Conservation (phyloP, 306 rosid species). For the Cicer cuneatum region DNA sequence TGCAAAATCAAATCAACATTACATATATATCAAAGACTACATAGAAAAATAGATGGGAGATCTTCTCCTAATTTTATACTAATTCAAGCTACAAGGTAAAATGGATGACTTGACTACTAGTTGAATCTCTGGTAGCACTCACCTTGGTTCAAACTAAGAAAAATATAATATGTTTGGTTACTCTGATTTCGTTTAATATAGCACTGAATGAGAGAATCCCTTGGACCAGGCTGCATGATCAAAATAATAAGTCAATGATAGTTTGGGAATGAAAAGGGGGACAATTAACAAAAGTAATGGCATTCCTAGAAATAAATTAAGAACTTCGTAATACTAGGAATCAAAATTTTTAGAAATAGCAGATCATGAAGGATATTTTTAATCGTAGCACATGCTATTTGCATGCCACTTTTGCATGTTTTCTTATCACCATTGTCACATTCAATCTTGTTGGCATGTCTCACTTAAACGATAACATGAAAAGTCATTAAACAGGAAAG, state of each 20-base stretch:
- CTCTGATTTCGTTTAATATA: slow-evolving; percentile 71
- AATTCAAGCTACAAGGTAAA: slow-evolving; percentile 13
- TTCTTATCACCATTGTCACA: slow-evolving; percentile 7
- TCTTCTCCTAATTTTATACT: slow-evolving; percentile 33
- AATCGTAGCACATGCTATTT: not conserved
- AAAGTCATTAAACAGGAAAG: not conserved
- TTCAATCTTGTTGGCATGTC: slow-evolving; percentile 6
- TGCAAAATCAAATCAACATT: slow-evolving; percentile 47
- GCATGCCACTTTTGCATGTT: slow-evolving; percentile 18
- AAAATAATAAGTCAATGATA: slow-evolving; percentile 36
- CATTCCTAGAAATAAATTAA: no score
- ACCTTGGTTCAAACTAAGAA: slow-evolving; percentile 74
- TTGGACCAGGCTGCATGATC: slow-evolving; percentile 84
- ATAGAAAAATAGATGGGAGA: not conserved
- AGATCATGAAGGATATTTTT: no score
- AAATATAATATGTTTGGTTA: slow-evolving; percentile 75
- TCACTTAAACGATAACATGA: not conserved
- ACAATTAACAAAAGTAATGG: not conserved
- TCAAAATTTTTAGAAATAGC: no score
- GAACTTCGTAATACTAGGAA: no score
- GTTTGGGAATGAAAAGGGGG: not conserved
- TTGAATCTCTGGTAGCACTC: slow-evolving; percentile 35
- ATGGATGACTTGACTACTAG: not conserved
- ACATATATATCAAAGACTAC: slow-evolving; percentile 29
- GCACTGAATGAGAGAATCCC: slow-evolving; percentile 74